A percentile compares a stretch with the other conserved stretches of the same genome.
These are phyloP conservation scores for Penicillium desertorum DNA, from an alignment of 495 filamentous ascomycete species.

Conservation along the genomic window DNA sequence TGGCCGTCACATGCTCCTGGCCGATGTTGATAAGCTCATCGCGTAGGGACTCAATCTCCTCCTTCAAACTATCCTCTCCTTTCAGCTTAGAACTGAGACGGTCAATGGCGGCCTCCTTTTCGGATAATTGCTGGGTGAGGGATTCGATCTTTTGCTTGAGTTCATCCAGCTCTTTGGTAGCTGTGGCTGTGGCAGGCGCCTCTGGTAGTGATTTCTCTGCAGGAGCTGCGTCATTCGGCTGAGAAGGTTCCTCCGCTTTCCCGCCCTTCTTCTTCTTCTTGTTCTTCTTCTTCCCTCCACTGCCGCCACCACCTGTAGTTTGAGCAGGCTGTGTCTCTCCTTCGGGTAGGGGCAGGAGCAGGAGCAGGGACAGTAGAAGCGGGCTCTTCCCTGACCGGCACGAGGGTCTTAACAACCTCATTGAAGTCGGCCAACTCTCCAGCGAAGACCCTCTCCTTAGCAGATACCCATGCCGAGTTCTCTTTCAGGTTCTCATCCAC, in stretches of 20 bases:
- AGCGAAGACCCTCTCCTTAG: slow-evolving; percentile 34
- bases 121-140: slow-evolving; percentile 61
- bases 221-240: slow-evolving; percentile 29
- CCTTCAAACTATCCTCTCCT: slow-evolving; percentile 74
- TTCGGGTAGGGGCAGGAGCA: slow-evolving; percentile 15
- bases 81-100: slow-evolving; percentile 63
- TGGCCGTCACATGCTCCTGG: slow-evolving; percentile 77
- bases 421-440: slow-evolving; percentile 38
- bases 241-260: slow-evolving; percentile 46
- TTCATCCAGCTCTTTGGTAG: slow-evolving; percentile 35
- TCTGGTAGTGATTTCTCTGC: slow-evolving; percentile 23
- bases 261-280: slow-evolving; percentile 88
- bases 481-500: slow-evolving; percentile 38
- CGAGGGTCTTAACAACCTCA: slow-evolving; percentile 37
- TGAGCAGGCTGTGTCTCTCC: slow-evolving; percentile 26
- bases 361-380: slow-evolving; percentile 8
- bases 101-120: slow-evolving; percentile 71
- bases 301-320: slow-evolving; percentile 19
- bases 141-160: slow-evolving; percentile 53
- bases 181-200: neutral
- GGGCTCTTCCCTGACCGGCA: slow-evolving; percentile 18
- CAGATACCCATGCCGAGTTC: slow-evolving; percentile 38
- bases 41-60: slow-evolving; percentile 81
- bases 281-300: slow-evolving; percentile 70
- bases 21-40: slow-evolving; percentile 76